These are phyloP conservation scores for Vitellaria paradoxa DNA, from an alignment of 179 eudicot genomes.

Conservation along the genomic window DNA sequence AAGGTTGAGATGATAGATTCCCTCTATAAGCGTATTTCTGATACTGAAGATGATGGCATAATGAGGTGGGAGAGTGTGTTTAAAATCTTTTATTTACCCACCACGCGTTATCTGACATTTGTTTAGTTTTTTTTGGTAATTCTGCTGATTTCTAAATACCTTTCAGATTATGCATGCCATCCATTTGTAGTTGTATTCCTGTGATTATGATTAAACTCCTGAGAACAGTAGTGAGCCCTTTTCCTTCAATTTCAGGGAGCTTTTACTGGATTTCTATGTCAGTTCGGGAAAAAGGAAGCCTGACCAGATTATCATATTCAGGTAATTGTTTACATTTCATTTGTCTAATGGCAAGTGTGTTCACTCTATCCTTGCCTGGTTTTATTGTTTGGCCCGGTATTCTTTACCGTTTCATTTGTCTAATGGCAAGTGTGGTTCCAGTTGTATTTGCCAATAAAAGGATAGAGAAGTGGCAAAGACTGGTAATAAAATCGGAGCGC, in stretches of 20 bases:
- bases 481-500: too few relatives aligned
- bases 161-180: background rate
- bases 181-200: background rate
- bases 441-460: background rate
- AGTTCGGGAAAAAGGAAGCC: conserved; percentile 82
- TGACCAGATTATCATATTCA: conserved; percentile 70
- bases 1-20: conserved; percentile 82
- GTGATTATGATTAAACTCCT: background rate
- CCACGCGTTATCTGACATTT: background rate
- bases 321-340: conserved; percentile 30
- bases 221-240: background rate
- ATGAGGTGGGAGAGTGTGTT: conserved; percentile 41
- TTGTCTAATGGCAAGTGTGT: background rate
- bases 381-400: conserved; percentile 29
- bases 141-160: background rate
- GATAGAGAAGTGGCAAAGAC: too few relatives aligned
- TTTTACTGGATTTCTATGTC: conserved; percentile 57
- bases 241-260: conserved; percentile 50
- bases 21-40: conserved; percentile 58
- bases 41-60: conserved; percentile 72
- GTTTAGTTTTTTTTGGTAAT: background rate
- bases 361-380: background rate
- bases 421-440: background rate
- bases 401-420: background rate
- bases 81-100: background rate